Evolutionary conservation across 805 yeast genomes (phyloP).

Genomic region (Diddensiella transvaalensis): DNA sequence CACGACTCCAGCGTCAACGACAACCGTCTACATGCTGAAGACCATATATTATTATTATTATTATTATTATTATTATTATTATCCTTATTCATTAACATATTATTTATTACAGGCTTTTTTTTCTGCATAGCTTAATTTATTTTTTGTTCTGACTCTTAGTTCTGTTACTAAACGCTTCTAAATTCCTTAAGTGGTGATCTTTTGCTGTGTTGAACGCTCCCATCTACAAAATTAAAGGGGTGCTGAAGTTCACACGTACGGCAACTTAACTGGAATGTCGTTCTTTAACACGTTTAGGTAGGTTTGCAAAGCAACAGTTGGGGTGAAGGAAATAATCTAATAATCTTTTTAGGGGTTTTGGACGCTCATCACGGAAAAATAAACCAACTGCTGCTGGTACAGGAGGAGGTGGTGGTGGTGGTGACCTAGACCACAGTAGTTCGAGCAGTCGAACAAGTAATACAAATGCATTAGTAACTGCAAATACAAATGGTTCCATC

Average conservation of each 20-base stretch:
- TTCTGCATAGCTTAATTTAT: neutral
- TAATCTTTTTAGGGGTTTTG: constrained; percentile 52
- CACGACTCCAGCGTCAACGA: neutral
- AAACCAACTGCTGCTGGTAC: constrained; percentile 32
- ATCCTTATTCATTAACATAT: neutral
- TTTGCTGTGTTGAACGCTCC: too few relatives aligned
- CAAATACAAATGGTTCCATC: constrained; percentile 14
- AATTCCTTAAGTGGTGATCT: too few relatives aligned
- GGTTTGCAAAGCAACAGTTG: constrained; percentile 9
- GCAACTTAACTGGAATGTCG: too few relatives aligned
- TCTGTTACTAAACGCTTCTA: too few relatives aligned
- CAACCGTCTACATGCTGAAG: constrained; percentile 6
- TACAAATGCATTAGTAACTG: constrained; percentile 11
- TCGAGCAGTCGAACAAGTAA: constrained; percentile 22
- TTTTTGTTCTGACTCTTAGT: too few relatives aligned
- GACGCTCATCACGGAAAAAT: constrained; percentile 51
- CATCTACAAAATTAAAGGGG: too few relatives aligned
- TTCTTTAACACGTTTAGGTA: constrained; percentile 34
- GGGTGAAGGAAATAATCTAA: neutral
- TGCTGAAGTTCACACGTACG: too few relatives aligned
- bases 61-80: constrained; percentile 2
- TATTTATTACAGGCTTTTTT: too few relatives aligned
- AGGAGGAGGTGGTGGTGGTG: constrained; percentile 22
- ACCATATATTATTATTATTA: neutral
- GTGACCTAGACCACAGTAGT: too few relatives aligned